Base-by-base conservation (phyloP, 345 rosid genomes). In the Rhizophora apiculata region DNA sequence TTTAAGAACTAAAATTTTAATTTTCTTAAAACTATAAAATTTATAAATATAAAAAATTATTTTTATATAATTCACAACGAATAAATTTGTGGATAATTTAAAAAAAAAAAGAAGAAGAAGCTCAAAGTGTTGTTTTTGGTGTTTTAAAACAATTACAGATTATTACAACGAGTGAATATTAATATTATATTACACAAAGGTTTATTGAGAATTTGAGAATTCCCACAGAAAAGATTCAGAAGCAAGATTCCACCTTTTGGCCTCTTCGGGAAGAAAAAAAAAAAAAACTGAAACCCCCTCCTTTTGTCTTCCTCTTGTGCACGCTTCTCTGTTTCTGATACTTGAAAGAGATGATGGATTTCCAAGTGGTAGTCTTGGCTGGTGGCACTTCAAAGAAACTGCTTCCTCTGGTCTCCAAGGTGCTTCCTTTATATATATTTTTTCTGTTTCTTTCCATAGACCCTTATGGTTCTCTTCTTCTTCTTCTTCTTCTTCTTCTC, bases 321-420 rank as follows among this genome's bases (percentile, higher is more conserved):
- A 22, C 21, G 5, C 2, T 13, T 22, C 24, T 55, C 59, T 0
- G 59, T n/a, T 26, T 3, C 16, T 55, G 59, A 10, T 55, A 2
- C 27, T 26, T 8, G 59, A 55, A 9, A 15, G 27, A 55, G 59
- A 55, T 22, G 48, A 94, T 94, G 98, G 96, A 91, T 86, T 91
- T 94, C 56, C 98, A 91, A 71, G 98, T 94, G 32, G 97, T 91
- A 24, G 85, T 94, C 61, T 77, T 91, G 26, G 97, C 98, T 65
- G 95, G 98, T 60, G 97, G 96, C 68, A 77, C 80, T 78, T 88
- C 97, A 3, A 87, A 80, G 80, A 82, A 86, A 60, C 88, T 91
- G 9, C 80, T 79, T 13, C 98, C 99, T 21, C 82, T 95, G 51
- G 96, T 95, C 76, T 91, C 92, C 63, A 88, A 89, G 93, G 98